phyloP scores from a whole-genome alignment of 805 yeast species.

The Ogataea parapolymorpha region DNA sequence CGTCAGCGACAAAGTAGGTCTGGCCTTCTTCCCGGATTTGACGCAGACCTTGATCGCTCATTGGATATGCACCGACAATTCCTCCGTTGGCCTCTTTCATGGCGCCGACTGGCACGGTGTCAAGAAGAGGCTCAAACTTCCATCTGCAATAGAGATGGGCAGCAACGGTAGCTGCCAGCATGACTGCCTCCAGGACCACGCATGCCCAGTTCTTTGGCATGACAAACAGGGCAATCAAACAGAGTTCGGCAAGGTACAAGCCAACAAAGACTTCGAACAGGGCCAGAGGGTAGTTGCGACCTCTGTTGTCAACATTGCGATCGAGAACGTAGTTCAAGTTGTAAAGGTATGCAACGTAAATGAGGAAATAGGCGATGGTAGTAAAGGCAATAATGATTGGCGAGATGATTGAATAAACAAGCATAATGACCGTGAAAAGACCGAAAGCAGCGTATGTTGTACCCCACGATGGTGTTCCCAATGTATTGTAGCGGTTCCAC shows the following conservation, averaged over 20 bases:
- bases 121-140: conserved; percentile 60
- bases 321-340: conserved; percentile 59
- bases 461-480: conserved; percentile 77
- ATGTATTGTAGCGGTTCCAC: conserved; percentile 70
- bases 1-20: conserved; percentile 21
- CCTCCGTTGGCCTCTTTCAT: conserved; percentile 45
- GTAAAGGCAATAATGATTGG: conserved; percentile 70
- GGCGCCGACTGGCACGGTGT: conserved; percentile 68
- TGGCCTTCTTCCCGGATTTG: conserved; percentile 45
- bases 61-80: conserved; percentile 45
- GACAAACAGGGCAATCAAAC: conserved; percentile 67
- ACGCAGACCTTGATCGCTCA: conserved; percentile 58
- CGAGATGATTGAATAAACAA: conserved; percentile 75
- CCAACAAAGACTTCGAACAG: conserved; percentile 71
- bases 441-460: conserved; percentile 76
- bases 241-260: conserved; percentile 65
- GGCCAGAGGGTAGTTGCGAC: conserved; percentile 70
- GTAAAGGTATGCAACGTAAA: conserved; percentile 63
- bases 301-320: conserved; percentile 61
- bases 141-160: conserved; percentile 58
- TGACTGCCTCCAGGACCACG: conserved; percentile 64
- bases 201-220: conserved; percentile 79
- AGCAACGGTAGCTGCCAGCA: conserved; percentile 53
- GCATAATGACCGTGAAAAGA: conserved; percentile 65
- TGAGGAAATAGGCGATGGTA: conserved; percentile 51